Evolutionary conservation across 208 protist species (phyloP).

Genomic region (Herpetomonas tarakana): DNA sequence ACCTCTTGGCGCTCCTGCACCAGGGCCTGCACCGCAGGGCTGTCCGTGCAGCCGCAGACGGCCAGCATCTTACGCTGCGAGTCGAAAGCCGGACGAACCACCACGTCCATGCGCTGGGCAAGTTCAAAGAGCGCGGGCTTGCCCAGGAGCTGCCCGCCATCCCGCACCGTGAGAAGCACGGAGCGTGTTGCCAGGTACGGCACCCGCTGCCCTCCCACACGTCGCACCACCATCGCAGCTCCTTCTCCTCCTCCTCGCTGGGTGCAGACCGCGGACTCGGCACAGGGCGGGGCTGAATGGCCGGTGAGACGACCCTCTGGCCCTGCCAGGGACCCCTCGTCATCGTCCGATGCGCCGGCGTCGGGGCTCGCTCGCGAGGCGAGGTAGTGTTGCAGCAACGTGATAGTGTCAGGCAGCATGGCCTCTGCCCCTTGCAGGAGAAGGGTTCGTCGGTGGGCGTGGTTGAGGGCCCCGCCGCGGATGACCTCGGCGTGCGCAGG

Average conservation of each 20-base stretch:
- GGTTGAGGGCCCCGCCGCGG: slow-evolving; percentile 27
- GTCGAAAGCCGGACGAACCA: slow-evolving; percentile 35
- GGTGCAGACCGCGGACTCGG: not conserved
- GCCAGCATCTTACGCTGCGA: slow-evolving; percentile 17
- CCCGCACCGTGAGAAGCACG: slow-evolving; percentile 38
- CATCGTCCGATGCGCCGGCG: not conserved
- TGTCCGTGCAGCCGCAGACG: slow-evolving; percentile 5
- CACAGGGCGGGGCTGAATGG: not conserved
- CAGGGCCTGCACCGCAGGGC: slow-evolving; percentile 7
- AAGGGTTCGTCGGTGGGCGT: slow-evolving; percentile 22
- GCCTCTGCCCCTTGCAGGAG: slow-evolving; percentile 33
- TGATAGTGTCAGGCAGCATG: slow-evolving; percentile 22
- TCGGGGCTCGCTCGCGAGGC: not conserved
- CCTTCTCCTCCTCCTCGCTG: slow-evolving; percentile 12
- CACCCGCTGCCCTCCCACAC: slow-evolving; percentile 57
- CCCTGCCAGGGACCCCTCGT: not conserved
- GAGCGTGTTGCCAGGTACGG: slow-evolving; percentile 33
- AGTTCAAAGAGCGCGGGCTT: slow-evolving; percentile 57
- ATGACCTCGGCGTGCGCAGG: slow-evolving; percentile 25
- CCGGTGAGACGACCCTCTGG: not conserved
- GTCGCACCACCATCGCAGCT: slow-evolving; percentile 33
- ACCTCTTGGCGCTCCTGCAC: slow-evolving; percentile 16
- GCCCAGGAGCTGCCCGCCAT: slow-evolving; percentile 21
- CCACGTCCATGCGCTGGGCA: slow-evolving; percentile 59
- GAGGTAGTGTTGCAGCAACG: slow-evolving; percentile 37